Conservation (phyloP, 331 rosid species). For the Malus hybrid region DNA sequence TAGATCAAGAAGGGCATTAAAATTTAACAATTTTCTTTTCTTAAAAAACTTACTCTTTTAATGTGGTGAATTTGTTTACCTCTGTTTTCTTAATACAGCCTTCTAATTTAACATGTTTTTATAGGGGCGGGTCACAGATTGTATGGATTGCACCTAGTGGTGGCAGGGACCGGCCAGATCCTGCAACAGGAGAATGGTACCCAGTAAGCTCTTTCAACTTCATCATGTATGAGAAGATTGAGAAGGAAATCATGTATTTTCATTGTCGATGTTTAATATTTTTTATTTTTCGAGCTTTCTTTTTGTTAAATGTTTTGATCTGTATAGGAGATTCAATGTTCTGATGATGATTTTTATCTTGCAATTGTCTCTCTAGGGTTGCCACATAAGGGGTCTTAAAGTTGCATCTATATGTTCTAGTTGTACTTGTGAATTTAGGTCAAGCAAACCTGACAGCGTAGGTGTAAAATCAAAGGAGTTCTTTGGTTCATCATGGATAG, state of each 20-base stretch:
- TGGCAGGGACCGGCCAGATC: conserved; percentile 90
- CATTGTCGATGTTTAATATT: background rate
- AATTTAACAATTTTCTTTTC: background rate
- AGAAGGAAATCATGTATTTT: background rate
- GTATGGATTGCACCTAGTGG: conserved; percentile 99
- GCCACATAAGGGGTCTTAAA: background rate
- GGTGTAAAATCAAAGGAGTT: background rate
- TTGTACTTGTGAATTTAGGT: background rate
- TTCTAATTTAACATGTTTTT: conserved; percentile 6
- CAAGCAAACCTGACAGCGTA: background rate
- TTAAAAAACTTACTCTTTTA: background rate
- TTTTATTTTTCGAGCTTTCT: background rate
- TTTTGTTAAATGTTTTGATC: background rate
- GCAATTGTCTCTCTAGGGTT: background rate
- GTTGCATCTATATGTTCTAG: background rate
- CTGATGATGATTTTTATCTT: background rate
- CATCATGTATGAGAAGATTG: background rate
- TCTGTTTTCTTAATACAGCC: background rate
- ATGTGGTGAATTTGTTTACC: background rate
- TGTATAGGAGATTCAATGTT: background rate
- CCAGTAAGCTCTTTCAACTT: conserved; percentile 57
- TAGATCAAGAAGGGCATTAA: no score
- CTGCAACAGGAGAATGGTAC: conserved; percentile 56
- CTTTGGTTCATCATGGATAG: background rate
- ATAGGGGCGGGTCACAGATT: conserved; percentile 86